phyloP scores from a whole-genome alignment of 306 rosid genomes.

The Quercus mongolica region DNA sequence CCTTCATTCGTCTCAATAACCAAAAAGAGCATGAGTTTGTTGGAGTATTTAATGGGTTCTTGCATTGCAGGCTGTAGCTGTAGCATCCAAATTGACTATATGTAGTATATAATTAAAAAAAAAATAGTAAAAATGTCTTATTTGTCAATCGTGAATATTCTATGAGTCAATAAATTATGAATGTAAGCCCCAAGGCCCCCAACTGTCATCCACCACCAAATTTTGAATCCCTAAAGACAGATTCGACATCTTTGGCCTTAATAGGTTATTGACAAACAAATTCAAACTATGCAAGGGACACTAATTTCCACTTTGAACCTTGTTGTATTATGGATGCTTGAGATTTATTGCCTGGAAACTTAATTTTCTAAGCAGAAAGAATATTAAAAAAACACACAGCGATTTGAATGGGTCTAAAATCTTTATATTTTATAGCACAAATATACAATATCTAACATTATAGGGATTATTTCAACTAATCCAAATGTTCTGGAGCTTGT shows the following conservation, averaged over 20 bases:
- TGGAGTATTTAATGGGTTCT: no score
- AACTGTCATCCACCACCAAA: conserved; percentile 31
- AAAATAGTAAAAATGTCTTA: conserved; percentile 3
- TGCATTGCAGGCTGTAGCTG: no score
- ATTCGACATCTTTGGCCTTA: not conserved
- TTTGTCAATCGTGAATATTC: conserved; percentile 13
- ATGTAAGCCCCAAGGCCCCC: conserved; percentile 20
- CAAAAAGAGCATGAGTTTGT: not conserved
- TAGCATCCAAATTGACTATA: no score
- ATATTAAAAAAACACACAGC: no score
- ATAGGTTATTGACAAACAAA: not conserved
- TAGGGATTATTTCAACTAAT: not conserved
- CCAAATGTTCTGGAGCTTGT: not conserved
- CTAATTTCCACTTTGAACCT: not conserved
- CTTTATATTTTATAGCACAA: not conserved
- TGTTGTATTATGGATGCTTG: not conserved
- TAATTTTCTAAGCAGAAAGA: no score
- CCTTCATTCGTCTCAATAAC: not conserved
- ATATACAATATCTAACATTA: not conserved
- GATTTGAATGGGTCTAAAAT: no score
- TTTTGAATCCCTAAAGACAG: conserved; percentile 1
- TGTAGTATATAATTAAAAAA: not conserved
- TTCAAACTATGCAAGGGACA: not conserved
- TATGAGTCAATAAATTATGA: conserved; percentile 6
- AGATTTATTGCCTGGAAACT: no score